Conservation (phyloP, 257 asterid species). For the Misopates orontium region DNA sequence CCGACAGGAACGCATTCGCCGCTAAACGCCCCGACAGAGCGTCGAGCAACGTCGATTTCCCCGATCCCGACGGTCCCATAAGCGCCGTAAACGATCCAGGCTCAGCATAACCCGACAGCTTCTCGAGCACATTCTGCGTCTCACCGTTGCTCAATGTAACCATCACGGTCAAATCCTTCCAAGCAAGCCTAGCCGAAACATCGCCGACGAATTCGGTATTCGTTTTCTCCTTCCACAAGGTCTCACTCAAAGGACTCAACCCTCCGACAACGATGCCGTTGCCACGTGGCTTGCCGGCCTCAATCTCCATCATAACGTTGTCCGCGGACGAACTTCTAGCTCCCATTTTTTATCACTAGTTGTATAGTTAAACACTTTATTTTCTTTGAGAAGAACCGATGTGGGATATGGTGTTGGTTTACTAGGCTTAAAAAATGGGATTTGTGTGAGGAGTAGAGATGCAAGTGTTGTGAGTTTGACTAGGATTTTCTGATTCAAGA, state of each 20-base stretch:
- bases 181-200: constrained; percentile 82
- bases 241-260: constrained; percentile 90
- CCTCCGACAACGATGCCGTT: constrained; percentile 78
- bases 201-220: constrained; percentile 78
- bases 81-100: constrained; percentile 93
- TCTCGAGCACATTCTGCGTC: constrained; percentile 76
- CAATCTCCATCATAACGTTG: constrained; percentile 91
- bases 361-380: too few relatives aligned
- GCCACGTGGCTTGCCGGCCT: constrained; percentile 69
- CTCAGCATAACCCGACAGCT: constrained; percentile 82
- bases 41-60: constrained; percentile 86
- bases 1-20: constrained; percentile 84
- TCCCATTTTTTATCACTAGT: too few relatives aligned
- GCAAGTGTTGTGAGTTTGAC: too few relatives aligned
- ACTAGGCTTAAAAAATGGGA: too few relatives aligned
- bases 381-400: too few relatives aligned
- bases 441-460: too few relatives aligned
- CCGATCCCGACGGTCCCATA: constrained; percentile 99
- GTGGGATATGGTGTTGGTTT: too few relatives aligned
- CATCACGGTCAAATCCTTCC: constrained; percentile 87
- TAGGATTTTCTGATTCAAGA: too few relatives aligned
- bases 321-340: constrained; percentile 8
- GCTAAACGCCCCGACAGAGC: constrained; percentile 92
- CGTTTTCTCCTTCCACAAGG: constrained; percentile 87
- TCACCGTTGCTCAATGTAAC: constrained; percentile 79